Conservation (phyloP, 352 stramenopile species). For the Globisporangium mamillatum region DNA sequence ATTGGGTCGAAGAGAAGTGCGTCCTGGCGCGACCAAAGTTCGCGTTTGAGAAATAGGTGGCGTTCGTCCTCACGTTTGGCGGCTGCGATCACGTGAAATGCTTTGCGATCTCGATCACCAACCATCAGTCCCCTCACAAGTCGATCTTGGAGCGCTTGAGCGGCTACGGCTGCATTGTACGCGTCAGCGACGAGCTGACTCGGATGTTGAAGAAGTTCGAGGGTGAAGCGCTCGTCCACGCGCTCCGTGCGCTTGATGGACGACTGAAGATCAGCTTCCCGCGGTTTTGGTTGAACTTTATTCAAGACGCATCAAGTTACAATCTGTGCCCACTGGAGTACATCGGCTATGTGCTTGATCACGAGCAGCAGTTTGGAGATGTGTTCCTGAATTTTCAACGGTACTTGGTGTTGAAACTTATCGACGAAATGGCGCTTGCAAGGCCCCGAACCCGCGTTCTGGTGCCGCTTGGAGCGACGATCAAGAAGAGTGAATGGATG, state of each 20-base stretch:
- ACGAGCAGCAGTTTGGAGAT: conserved; percentile 34
- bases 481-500: conserved; percentile 4
- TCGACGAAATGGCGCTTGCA: conserved; percentile 17
- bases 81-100: conserved; percentile 15
- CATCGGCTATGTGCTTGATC: conserved; percentile 30
- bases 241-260: conserved; percentile 13
- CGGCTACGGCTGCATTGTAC: neutral
- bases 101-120: conserved; percentile 30
- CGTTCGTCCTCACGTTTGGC: conserved; percentile 1
- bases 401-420: conserved; percentile 28
- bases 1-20: conserved; percentile 37
- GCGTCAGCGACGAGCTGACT: neutral
- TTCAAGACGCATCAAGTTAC: conserved; percentile 9
- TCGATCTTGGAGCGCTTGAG: conserved; percentile 2
- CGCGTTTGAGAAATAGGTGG: neutral
- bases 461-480: conserved; percentile 29
- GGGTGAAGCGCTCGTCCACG: conserved; percentile 26
- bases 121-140: conserved; percentile 22
- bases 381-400: conserved; percentile 33
- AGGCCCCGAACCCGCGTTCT: conserved; percentile 25
- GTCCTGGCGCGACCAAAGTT: conserved; percentile 33
- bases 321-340: conserved; percentile 32
- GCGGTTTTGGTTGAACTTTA: conserved; percentile 39
- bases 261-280: conserved; percentile 37
- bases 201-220: conserved; percentile 25